Evolutionary conservation across 2,329 filamentous ascomycete species (phyloP).

Genomic region (Nakataea oryzae): DNA sequence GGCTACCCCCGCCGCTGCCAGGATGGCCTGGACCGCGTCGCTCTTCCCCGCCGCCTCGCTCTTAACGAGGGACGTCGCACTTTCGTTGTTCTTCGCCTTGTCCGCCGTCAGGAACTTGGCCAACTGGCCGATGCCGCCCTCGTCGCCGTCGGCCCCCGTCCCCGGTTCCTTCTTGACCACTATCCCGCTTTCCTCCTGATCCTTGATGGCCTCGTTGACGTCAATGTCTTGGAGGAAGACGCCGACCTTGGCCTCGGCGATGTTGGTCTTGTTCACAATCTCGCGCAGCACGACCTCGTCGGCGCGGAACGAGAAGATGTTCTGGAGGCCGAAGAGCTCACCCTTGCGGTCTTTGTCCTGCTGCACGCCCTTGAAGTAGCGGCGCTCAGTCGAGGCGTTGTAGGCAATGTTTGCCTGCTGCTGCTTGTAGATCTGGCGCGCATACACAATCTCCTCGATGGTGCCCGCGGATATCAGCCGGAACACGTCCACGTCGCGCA

Average conservation of each 20-base stretch:
- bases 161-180: slow-evolving; percentile 33
- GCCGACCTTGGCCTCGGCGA: slow-evolving; percentile 83
- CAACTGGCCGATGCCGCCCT: slow-evolving; percentile 63
- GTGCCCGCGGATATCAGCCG: slow-evolving; percentile 83
- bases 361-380: slow-evolving; percentile 93
- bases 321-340: slow-evolving; percentile 84
- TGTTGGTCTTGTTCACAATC: slow-evolving; percentile 96
- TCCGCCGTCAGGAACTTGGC: slow-evolving; percentile 44
- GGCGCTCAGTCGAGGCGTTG: slow-evolving; percentile 79
- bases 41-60: slow-evolving; percentile 27
- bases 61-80: slow-evolving; percentile 18
- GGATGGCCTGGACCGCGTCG: slow-evolving; percentile 80
- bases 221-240: slow-evolving; percentile 72
- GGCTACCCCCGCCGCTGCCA: slow-evolving; percentile 77
- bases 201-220: slow-evolving; percentile 47
- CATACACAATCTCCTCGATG: slow-evolving; percentile 95
- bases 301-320: slow-evolving; percentile 74
- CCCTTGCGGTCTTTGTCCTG: slow-evolving; percentile 73
- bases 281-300: slow-evolving; percentile 78
- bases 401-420: slow-evolving; percentile 98
- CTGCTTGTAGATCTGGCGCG: slow-evolving; percentile 96
- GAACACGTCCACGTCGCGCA: slow-evolving; percentile 89
- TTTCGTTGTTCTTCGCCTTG: slow-evolving; percentile 9
- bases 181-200: slow-evolving; percentile 42
- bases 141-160: slow-evolving; percentile 42